A percentile compares a stretch with the other conserved stretches of the same genome.
These are phyloP conservation scores for Hymenoscyphus infarciens DNA, from an alignment of 2,329 filamentous ascomycete species.

Conservation along the genomic window DNA sequence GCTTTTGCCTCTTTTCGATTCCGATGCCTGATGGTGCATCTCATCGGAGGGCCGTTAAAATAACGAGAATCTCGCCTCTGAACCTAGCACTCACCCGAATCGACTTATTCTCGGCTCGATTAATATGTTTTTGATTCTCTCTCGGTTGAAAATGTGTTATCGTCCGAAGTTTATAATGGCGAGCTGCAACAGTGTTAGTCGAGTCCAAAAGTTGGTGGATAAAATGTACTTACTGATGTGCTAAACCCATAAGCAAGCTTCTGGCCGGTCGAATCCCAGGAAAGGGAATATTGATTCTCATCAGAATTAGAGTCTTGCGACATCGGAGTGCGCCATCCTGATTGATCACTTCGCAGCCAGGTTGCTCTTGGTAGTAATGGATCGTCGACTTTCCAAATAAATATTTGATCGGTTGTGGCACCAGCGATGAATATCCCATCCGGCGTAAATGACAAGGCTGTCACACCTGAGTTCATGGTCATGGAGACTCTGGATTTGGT, in stretches of 20 bases:
- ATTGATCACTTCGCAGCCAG: constrained; percentile 54
- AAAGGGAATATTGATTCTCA: constrained; percentile 59
- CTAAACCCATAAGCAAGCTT: constrained; percentile 62
- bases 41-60: not conserved
- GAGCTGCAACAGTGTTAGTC: constrained; percentile 24
- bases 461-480: constrained; percentile 56
- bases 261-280: constrained; percentile 59
- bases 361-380: constrained; percentile 55
- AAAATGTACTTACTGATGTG: constrained; percentile 49
- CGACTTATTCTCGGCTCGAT: not conserved
- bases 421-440: constrained; percentile 62
- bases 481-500: constrained; percentile 56
- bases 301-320: constrained; percentile 47
- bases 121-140: not conserved
- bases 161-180: constrained; percentile 30
- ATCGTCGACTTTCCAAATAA: constrained; percentile 64
- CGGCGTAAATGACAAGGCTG: constrained; percentile 59
- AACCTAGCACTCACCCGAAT: not conserved
- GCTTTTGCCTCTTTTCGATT: not conserved
- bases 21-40: not conserved
- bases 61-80: no score
- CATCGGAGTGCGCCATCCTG: constrained; percentile 57
- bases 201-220: not conserved
- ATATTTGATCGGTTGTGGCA: constrained; percentile 54
- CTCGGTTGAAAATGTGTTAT: constrained; percentile 9